Percentiles rank a stretch among this genome's conserved stretches.
These are phyloP conservation scores for Hylodesmum podocarpum DNA, from an alignment of 306 rosid genomes.

Conservation along the genomic window DNA sequence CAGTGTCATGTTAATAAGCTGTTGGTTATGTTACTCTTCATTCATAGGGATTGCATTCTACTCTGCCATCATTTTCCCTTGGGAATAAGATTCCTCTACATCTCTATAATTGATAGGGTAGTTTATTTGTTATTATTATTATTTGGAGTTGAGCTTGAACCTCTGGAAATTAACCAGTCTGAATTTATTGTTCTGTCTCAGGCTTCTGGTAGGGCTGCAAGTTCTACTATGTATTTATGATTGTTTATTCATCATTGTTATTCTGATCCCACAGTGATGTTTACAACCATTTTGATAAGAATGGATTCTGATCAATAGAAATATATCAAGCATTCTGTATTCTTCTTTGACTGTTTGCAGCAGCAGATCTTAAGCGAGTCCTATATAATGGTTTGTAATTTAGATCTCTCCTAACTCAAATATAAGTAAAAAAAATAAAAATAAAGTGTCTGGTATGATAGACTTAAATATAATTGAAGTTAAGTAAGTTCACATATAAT, in stretches of 20 bases:
- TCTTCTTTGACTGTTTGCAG: background rate
- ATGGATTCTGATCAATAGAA: background rate
- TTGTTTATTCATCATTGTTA: background rate
- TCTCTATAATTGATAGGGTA: background rate
- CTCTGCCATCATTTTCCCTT: background rate
- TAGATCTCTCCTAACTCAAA: too few relatives aligned
- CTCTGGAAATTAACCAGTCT: background rate
- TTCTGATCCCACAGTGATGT: background rate
- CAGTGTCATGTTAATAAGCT: background rate
- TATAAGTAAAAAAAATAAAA: too few relatives aligned
- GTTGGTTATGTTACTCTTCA: background rate
- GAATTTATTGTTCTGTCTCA: conserved; percentile 37
- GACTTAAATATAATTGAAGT: too few relatives aligned
- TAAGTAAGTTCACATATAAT: too few relatives aligned
- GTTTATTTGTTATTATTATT: background rate
- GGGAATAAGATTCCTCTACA: background rate
- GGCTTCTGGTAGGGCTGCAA: conserved; percentile 63
- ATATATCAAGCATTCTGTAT: background rate
- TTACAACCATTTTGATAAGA: background rate
- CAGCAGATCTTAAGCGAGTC: background rate
- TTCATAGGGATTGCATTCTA: background rate
- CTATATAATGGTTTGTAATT: background rate
- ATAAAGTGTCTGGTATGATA: too few relatives aligned
- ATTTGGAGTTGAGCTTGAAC: background rate
- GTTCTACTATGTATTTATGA: conserved; percentile 26